Evolutionary conservation across 192 early-diverging fungal genomes (phyloP), one percentile per base, ranked within the genome.

Genomic region (Coemansia sp.): DNA sequence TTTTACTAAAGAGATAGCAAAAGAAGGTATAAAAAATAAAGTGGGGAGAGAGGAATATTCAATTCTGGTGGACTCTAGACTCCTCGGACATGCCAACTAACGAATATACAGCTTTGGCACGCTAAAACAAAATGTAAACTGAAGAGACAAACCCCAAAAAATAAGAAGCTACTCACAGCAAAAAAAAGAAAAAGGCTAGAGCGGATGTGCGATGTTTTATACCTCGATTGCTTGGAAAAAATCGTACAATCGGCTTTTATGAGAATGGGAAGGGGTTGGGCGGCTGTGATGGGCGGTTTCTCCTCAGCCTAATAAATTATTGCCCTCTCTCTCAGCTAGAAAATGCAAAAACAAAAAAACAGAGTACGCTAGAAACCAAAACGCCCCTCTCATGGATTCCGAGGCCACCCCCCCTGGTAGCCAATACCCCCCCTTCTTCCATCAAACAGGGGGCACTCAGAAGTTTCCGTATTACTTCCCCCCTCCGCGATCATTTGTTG

Each of bases 361-460:
- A 60, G 18, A 61, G 31, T 23, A 32, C 38, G 32, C 51, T 65
- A 50, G 21, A 53, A 65, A 54, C 69, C 69, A 71, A 71, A 44
- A 44, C 28, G 38, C 38, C 38, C 14, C 38, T 71, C 69, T 62
- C 54, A 51, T 64, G 70, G 70, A 72, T 62, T 72, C 56, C 70
- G 59, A 60, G 58, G 38, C 51, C 47, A 24, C 47, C 34, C 56
- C 49, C 28, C 21, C 41, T 44, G 49, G 26, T 34, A 12, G 23
- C 50, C 30, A 28, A 53, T 34, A n/a, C 38, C 51, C 53, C 56
- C 56, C 32, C 32, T 10, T 26, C 21, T 27, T 21, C 32, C 25
- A 32, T 18, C 54, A 28, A 28, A 44, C 38, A 44, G 38, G 38
- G 38, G 38, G 41, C 58, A 59, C 58, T 27, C 26, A 18, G 26